A percentile compares a stretch with the other conserved stretches of the same genome.
These are phyloP conservation scores for Termitomyces bulborhizus DNA, from an alignment of 768 basidiomycete genomes.

Conservation along the genomic window DNA sequence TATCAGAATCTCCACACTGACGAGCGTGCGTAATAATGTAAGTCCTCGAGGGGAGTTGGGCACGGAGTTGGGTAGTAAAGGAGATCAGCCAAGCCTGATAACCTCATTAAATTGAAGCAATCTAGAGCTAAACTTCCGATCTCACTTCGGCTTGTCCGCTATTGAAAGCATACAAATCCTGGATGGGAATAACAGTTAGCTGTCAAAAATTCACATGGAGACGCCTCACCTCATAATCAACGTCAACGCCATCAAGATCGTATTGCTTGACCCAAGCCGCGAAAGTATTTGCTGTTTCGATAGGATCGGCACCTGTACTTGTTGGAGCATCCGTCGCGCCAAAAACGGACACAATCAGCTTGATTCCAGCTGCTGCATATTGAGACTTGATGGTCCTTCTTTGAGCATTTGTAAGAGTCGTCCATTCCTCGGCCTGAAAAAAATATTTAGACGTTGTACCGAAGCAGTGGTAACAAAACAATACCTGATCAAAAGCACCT, in stretches of 20 bases:
- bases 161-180: conserved; percentile 62
- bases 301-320: conserved; percentile 50
- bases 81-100: conserved; percentile 42
- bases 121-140: neutral
- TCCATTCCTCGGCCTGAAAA: conserved; percentile 46
- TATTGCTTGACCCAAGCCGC: conserved; percentile 61
- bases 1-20: conserved; percentile 18
- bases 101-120: neutral
- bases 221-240: conserved; percentile 55
- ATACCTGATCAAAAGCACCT: conserved; percentile 53
- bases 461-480: neutral
- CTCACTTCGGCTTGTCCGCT: conserved; percentile 45
- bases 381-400: conserved; percentile 45
- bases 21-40: conserved; percentile 55
- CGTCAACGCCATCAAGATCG: conserved; percentile 63
- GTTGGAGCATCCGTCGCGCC: conserved; percentile 56
- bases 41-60: conserved; percentile 38
- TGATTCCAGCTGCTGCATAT: conserved; percentile 53
- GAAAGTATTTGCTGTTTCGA: conserved; percentile 54
- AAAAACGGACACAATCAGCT: conserved; percentile 59
- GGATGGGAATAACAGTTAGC: neutral
- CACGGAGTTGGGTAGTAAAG: conserved; percentile 47
- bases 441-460: neutral
- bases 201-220: neutral
- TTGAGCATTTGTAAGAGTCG: conserved; percentile 33